A percentile compares a stretch with the other conserved stretches of the same genome.
These are phyloP conservation scores for Talaromyces adpressus DNA, from an alignment of 495 filamentous ascomycete genomes.

Conservation along the genomic window DNA sequence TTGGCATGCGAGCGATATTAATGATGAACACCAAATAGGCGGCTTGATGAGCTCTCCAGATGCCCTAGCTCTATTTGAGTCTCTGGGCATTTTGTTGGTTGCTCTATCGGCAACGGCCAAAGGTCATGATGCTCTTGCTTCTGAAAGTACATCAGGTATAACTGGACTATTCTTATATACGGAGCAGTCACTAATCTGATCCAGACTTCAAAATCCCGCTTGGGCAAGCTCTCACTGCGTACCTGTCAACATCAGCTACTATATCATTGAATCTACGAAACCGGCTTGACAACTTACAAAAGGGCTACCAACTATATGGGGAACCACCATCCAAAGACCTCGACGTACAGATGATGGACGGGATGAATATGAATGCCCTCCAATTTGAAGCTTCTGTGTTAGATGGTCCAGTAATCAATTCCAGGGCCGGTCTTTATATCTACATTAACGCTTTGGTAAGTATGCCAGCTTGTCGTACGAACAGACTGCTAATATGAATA, in stretches of 20 bases:
- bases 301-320: slow-evolving; percentile 37
- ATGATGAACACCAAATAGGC: slow-evolving; percentile 21
- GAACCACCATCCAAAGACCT: slow-evolving; percentile 27
- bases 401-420: slow-evolving; percentile 62
- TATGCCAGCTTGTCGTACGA: not conserved
- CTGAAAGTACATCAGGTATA: slow-evolving; percentile 29
- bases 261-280: slow-evolving; percentile 34
- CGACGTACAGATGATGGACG: slow-evolving; percentile 30
- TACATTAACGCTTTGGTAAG: slow-evolving; percentile 80
- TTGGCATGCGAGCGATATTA: slow-evolving; percentile 25
- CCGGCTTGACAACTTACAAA: slow-evolving; percentile 37
- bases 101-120: slow-evolving; percentile 33
- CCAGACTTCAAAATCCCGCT: slow-evolving; percentile 31
- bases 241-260: slow-evolving; percentile 36
- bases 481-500: slow-evolving; percentile 34
- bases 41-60: slow-evolving; percentile 33
- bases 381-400: slow-evolving; percentile 50
- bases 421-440: slow-evolving; percentile 87
- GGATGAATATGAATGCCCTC: slow-evolving; percentile 38
- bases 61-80: slow-evolving; percentile 37
- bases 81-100: slow-evolving; percentile 35
- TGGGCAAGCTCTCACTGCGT: slow-evolving; percentile 33
- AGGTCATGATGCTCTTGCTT: slow-evolving; percentile 31
- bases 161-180: not conserved
- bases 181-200: slow-evolving; percentile 3